Conservation (phyloP, 495 filamentous ascomycete species). For the Aspergillus mulundensis region DNA sequence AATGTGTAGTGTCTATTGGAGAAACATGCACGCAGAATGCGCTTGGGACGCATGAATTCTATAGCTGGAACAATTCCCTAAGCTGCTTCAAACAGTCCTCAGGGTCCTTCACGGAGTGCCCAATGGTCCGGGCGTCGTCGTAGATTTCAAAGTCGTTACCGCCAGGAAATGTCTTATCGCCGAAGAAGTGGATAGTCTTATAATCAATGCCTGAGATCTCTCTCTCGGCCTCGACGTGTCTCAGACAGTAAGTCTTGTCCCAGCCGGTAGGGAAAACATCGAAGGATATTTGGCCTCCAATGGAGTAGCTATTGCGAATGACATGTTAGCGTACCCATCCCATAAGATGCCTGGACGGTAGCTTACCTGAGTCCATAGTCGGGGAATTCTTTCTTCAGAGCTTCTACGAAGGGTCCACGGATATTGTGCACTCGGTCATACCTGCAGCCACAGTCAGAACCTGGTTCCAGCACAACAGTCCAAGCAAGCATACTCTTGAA, state of each 20-base stretch:
- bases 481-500: conserved; percentile 45
- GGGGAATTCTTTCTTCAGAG: conserved; percentile 73
- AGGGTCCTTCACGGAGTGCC: conserved; percentile 75
- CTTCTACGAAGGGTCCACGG: conserved; percentile 65
- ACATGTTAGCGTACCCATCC: background rate
- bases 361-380: conserved; percentile 81
- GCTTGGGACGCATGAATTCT: conserved; percentile 17
- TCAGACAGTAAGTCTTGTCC: conserved; percentile 98
- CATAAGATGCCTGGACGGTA: background rate
- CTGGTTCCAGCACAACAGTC: background rate
- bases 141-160: conserved; percentile 98
- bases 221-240: conserved; percentile 80
- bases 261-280: conserved; percentile 95
- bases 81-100: conserved; percentile 75
- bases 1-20: background rate
- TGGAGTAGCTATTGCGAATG: conserved; percentile 61
- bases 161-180: conserved; percentile 84
- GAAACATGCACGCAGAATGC: conserved; percentile 18
- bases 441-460: conserved; percentile 22
- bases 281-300: conserved; percentile 96
- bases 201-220: conserved; percentile 70
- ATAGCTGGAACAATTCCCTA: conserved; percentile 75
- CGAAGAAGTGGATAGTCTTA: conserved; percentile 93
- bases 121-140: conserved; percentile 70
- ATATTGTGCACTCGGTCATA: conserved; percentile 76